Base-by-base conservation (phyloP, 495 filamentous ascomycete species). In the Trichoderma erinaceum region DNA sequence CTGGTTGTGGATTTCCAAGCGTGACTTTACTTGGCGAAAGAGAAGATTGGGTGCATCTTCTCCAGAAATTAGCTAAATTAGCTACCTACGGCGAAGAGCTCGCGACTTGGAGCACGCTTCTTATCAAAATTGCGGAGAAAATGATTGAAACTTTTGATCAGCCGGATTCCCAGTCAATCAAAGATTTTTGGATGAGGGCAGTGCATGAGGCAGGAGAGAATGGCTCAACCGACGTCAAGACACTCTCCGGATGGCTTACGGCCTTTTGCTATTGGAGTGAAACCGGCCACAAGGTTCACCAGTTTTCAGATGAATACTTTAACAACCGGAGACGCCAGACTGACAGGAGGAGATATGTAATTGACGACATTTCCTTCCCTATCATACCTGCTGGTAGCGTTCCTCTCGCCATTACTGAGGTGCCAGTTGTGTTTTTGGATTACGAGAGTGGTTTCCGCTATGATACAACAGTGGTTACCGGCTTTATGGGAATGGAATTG, bases 191-290 rank as follows among this genome's bases (percentile, higher is more conserved):
- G 78, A 71, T 71, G 66, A 73, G 68, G 12, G 73, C 78, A 35
- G 72, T 75, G 56, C 72, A 76, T 41, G 64, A 74, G 71, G 75
- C n/a, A 50, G 68, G 27, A 73, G 73, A 1, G 74, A 3, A 48
- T 18, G 44, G 44, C 13, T 48, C 44, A 15, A 77, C 77, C 43
- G 77, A 76, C 64, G 78, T 69, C 13, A 68, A 70, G 21, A 74
- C 75, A n/a, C 76, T 77, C 68, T 76, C 74, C 18, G 78, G 78
- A 11, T 80, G 78, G 78, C 70, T 80, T 48, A 80, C 73, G n/a
- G 75, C 74, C 16, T 81, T 80, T 68, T 78, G 75, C 68, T 78
- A 74, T 68, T 80, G 78, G 77, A 77, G 80, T 56, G 75, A 76
- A 71, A 69, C 71, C 32, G 78, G 79, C n/a, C 23, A 18, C 4